A percentile compares a stretch with the other conserved stretches of the same genome.
Evolutionary conservation across 805 yeast genomes (phyloP).

Genomic region (Debaryomyces prosopidis): DNA sequence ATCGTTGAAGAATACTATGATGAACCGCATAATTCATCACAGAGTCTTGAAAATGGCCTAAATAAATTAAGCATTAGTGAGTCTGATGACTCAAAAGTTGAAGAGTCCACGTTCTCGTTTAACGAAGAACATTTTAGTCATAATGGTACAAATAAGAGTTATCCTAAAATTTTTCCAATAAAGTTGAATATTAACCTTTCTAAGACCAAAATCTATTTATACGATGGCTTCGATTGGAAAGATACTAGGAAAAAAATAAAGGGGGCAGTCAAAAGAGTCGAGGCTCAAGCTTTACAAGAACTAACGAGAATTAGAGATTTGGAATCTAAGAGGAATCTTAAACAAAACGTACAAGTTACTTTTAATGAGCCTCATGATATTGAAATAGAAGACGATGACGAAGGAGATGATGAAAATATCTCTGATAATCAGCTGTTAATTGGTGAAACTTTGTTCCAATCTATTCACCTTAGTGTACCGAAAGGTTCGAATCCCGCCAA

Average conservation of each 20-base stretch:
- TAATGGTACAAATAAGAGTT: background rate
- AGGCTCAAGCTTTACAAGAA: slow-evolving; percentile 42
- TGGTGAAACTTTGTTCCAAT: slow-evolving; percentile 72
- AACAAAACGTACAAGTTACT: slow-evolving; percentile 2
- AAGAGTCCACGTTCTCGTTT: slow-evolving; percentile 12
- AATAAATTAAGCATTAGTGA: slow-evolving; percentile 1
- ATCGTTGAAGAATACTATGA: slow-evolving; percentile 22
- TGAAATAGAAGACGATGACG: slow-evolving; percentile 6
- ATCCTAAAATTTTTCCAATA: slow-evolving; percentile 19
- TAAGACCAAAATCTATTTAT: slow-evolving; percentile 49
- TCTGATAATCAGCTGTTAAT: slow-evolving; percentile 27
- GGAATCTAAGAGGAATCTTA: background rate
- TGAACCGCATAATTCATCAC: background rate
- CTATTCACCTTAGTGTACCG: slow-evolving; percentile 70
- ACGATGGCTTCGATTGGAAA: slow-evolving; percentile 94
- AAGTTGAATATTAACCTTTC: slow-evolving; percentile 34
- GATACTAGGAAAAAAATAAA: slow-evolving; percentile 68
- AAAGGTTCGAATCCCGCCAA: slow-evolving; percentile 44
- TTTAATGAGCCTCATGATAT: background rate
- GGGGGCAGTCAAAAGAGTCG: slow-evolving; percentile 65
- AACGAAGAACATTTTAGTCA: slow-evolving; percentile 28
- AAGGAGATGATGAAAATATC: slow-evolving; percentile 9
- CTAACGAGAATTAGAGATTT: slow-evolving; percentile 2
- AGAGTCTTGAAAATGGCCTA: slow-evolving; percentile 1
- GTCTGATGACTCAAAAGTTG: slow-evolving; percentile 2